These are phyloP conservation scores for Kernera saxatilis DNA, from an alignment of 345 rosid genomes.

Conservation along the genomic window DNA sequence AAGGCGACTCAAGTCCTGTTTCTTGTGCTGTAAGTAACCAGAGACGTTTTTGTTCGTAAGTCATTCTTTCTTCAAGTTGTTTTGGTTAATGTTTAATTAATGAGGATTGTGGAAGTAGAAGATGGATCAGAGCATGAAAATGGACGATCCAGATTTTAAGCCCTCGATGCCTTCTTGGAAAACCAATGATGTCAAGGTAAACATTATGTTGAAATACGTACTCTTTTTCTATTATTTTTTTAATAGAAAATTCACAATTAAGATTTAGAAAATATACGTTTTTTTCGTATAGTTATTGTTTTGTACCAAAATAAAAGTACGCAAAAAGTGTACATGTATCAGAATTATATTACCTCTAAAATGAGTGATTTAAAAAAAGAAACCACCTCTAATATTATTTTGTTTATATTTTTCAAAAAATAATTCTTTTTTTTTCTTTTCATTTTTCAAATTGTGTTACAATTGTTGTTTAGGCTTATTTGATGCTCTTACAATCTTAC, in stretches of 20 bases:
- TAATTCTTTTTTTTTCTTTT: neutral
- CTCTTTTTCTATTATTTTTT: neutral
- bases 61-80: neutral
- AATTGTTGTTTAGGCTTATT: neutral
- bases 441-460: neutral
- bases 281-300: too few species aligned
- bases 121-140: conserved; percentile 49
- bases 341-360: neutral
- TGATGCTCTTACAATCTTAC: neutral
- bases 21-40: conserved; percentile 50
- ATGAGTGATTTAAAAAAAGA: too few species aligned
- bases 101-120: conserved; percentile 29
- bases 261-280: neutral
- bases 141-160: conserved; percentile 63
- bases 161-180: conserved; percentile 81
- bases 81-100: neutral
- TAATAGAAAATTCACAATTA: neutral
- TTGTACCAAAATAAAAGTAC: too few species aligned
- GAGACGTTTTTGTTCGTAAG: neutral
- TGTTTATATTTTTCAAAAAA: neutral
- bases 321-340: too few species aligned
- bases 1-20: conserved; percentile 30
- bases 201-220: neutral
- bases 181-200: conserved; percentile 81
- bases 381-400: neutral